These are phyloP conservation scores for Plectosphaerella sp. DNA, from an alignment of 2,329 filamentous ascomycete genomes.

Conservation along the genomic window DNA sequence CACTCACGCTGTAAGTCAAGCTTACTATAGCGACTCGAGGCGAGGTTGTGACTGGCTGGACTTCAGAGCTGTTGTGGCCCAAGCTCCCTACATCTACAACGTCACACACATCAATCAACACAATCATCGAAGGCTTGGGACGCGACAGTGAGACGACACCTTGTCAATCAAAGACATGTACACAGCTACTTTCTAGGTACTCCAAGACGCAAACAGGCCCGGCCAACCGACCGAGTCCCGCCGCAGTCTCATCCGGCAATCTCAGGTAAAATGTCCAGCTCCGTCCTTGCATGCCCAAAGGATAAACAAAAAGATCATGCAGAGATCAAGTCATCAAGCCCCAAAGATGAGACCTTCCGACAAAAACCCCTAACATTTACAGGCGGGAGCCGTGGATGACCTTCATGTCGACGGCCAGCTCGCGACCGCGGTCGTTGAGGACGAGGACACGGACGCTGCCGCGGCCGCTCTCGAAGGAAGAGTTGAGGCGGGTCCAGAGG, in stretches of 20 bases:
- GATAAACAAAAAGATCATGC: not conserved
- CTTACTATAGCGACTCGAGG: too few species aligned
- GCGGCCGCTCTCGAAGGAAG: constrained; percentile 85
- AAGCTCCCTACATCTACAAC: too few species aligned
- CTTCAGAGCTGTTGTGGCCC: too few species aligned
- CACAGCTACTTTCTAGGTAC: not conserved
- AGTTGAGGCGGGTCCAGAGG: constrained; percentile 74
- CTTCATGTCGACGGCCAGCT: constrained; percentile 99
- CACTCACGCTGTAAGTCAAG: too few species aligned
- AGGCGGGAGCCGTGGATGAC: constrained; percentile 78
- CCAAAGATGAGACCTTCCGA: constrained; percentile 6
- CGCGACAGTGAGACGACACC: not conserved
- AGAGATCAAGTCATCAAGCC: not conserved
- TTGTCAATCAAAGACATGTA: constrained; percentile 3
- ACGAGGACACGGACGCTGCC: constrained; percentile 93
- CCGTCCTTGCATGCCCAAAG: not conserved
- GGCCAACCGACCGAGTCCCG: not conserved
- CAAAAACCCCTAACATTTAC: constrained; percentile 33
- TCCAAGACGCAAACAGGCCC: not conserved
- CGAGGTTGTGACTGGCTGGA: too few species aligned
- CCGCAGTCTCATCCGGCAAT: not conserved
- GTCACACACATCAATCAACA: too few species aligned
- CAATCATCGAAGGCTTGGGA: too few species aligned
- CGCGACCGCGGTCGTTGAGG: constrained; percentile 86
- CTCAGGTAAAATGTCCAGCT: not conserved